These are phyloP conservation scores for Aspergillus pseudoglaucus DNA, from an alignment of 2,329 filamentous ascomycete species.

Conservation along the genomic window DNA sequence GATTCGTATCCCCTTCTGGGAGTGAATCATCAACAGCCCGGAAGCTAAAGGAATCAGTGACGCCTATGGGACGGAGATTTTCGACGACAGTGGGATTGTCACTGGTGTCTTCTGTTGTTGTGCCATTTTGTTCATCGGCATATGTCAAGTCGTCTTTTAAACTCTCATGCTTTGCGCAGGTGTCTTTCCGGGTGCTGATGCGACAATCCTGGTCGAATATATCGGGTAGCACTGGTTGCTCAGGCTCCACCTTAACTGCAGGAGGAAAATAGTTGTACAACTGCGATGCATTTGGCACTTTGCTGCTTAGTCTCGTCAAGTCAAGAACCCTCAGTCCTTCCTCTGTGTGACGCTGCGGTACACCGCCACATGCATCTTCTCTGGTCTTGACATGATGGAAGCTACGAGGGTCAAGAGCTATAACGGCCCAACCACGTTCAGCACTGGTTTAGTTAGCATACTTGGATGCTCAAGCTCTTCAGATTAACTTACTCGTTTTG, in stretches of 20 bases:
- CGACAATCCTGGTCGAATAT: conserved; percentile 22
- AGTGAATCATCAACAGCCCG: conserved; percentile 15
- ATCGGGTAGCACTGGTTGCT: conserved; percentile 19
- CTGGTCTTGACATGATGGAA: conserved; percentile 31
- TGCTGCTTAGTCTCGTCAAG: conserved; percentile 20
- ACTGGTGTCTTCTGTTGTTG: background rate
- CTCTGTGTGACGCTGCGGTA: conserved; percentile 14
- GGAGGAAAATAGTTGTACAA: conserved; percentile 22
- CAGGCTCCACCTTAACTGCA: conserved; percentile 12
- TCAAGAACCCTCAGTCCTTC: conserved; percentile 21
- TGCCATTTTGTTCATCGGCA: background rate
- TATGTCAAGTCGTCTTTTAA: background rate
- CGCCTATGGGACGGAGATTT: conserved; percentile 6
- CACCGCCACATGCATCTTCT: conserved; percentile 37
- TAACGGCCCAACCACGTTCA: conserved; percentile 40
- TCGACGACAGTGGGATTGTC: background rate
- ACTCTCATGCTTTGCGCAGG: background rate
- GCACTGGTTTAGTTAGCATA: conserved; percentile 9
- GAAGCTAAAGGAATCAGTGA: conserved; percentile 12
- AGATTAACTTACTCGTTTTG: conserved; percentile 14
- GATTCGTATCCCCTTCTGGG: conserved; percentile 10
- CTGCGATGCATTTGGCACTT: conserved; percentile 23
- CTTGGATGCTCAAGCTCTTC: background rate
- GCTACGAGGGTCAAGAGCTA: conserved; percentile 39
- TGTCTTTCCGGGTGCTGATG: conserved; percentile 6